A percentile compares a stretch with the other conserved stretches of the same genome.
These are phyloP conservation scores for Teunomyces kruisii DNA, from an alignment of 805 yeast species.

Conservation along the genomic window DNA sequence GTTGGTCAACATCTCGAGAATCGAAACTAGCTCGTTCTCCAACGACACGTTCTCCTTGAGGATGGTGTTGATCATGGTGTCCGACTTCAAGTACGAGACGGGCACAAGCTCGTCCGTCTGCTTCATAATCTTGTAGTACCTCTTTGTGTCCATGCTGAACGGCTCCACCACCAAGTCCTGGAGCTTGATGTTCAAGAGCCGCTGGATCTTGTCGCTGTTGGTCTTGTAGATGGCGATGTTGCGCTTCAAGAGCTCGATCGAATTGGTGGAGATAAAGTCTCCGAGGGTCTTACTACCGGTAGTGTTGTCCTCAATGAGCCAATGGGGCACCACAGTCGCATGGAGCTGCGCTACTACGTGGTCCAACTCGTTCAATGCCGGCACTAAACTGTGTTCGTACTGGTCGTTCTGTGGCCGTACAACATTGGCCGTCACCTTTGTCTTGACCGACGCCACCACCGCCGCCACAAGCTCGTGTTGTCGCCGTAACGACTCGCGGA, in stretches of 20 bases:
- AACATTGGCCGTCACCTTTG: constrained; percentile 3
- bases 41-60: constrained; percentile 45
- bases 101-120: constrained; percentile 20
- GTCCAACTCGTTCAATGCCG: constrained; percentile 25
- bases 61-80: constrained; percentile 20
- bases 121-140: constrained; percentile 14
- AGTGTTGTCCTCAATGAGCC: constrained; percentile 11
- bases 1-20: constrained; percentile 68
- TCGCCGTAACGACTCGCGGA: constrained; percentile 15
- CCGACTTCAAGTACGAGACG: constrained; percentile 13
- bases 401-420: constrained; percentile 1
- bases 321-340: constrained; percentile 29
- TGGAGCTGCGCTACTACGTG: constrained; percentile 22
- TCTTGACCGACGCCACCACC: constrained; percentile 16
- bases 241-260: constrained; percentile 23
- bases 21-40: constrained; percentile 69
- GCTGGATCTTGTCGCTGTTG: constrained; percentile 23
- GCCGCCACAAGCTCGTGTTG: constrained; percentile 14
- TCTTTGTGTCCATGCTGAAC: constrained; percentile 13
- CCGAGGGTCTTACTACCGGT: constrained; percentile 13
- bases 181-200: constrained; percentile 15
- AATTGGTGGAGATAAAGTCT: constrained; percentile 36
- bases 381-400: constrained; percentile 14
- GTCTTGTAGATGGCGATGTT: constrained; percentile 27
- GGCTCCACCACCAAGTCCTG: constrained; percentile 17